These are phyloP conservation scores for Pleurotus eryngii DNA, from an alignment of 768 basidiomycete species.

Conservation along the genomic window DNA sequence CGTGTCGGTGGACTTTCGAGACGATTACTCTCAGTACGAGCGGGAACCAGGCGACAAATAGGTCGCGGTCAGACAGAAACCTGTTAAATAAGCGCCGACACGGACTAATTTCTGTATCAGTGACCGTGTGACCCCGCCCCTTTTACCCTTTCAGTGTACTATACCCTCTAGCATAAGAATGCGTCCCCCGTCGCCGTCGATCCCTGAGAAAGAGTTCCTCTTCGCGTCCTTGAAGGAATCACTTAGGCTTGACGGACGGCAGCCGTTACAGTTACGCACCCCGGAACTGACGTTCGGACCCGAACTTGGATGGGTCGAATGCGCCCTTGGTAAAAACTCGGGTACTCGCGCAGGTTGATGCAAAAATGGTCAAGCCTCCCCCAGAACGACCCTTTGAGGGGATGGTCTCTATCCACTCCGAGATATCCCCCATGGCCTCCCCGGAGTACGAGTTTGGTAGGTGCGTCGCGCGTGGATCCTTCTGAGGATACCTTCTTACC, in stretches of 20 bases:
- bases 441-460: slow-evolving; percentile 88
- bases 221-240: slow-evolving; percentile 76
- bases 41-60: too few species aligned
- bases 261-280: slow-evolving; percentile 61
- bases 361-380: slow-evolving; percentile 86
- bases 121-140: too few species aligned
- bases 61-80: too few species aligned
- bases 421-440: slow-evolving; percentile 97
- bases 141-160: too few species aligned
- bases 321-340: slow-evolving; percentile 84
- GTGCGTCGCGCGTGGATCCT: slow-evolving; percentile 58
- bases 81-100: too few species aligned
- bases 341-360: slow-evolving; percentile 87
- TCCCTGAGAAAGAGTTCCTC: slow-evolving; percentile 85
- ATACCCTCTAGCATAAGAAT: slow-evolving; percentile 23
- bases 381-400: slow-evolving; percentile 93
- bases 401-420: slow-evolving; percentile 81
- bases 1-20: too few species aligned
- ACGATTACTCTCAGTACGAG: too few species aligned
- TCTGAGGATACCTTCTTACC: not conserved
- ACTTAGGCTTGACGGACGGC: slow-evolving; percentile 77
- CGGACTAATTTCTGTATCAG: too few species aligned
- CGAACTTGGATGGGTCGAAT: slow-evolving; percentile 88
- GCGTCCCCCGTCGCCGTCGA: slow-evolving; percentile 83
- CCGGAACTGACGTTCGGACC: slow-evolving; percentile 73